Evolutionary conservation across 768 basidiomycete species (phyloP), one percentile per base, ranked within the genome.

Genomic region (Megacollybia marginata): DNA sequence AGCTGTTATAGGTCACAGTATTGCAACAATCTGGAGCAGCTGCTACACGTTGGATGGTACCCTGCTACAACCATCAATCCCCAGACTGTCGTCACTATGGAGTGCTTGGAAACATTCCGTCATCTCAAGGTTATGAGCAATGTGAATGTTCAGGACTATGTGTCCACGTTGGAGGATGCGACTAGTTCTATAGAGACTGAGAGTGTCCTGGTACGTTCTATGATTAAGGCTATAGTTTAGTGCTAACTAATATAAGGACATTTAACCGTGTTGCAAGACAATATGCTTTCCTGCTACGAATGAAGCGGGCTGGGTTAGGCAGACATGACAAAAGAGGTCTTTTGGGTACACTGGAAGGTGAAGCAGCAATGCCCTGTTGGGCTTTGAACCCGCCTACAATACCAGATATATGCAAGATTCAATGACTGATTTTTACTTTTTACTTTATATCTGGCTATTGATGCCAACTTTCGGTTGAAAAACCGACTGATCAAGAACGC

Each of bases 311-410:
- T 4, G 55, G 55, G 4, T 28, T n/a, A n/a, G n/a, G 53, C 8
- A 53, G 23, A 1, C 51, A 57, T 31, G 48, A 48, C 11, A 1
- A n/a, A 0, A 18, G 15, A 1, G 43, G 45, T 1, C 10, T 59
- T 18, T 1, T 12, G 15, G 9, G 16, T 2, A 56, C 55, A 4
- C 7, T 10, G 10, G 15, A 33, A 1, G 57, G 57, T 4, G 53
- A 28, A 11, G 40, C 42, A 2, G 54, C 57, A 2, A 51, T 54
- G n/a, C n/a, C n/a, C n/a, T n/a, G n/a, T n/a, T n/a, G 55, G 55
- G 47, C 55, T 7, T 59, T 55, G 19, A 53, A 55, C 4, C 54
- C n/a, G n/a, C n/a, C n/a, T n/a, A n/a, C n/a, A n/a, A n/a, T n/a
- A n/a, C n/a, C n/a, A n/a, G n/a, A n/a, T n/a, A n/a, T n/a, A n/a